phyloP scores from a whole-genome alignment of 192 early-diverging fungal species.

The Mortierella claussenii region DNA sequence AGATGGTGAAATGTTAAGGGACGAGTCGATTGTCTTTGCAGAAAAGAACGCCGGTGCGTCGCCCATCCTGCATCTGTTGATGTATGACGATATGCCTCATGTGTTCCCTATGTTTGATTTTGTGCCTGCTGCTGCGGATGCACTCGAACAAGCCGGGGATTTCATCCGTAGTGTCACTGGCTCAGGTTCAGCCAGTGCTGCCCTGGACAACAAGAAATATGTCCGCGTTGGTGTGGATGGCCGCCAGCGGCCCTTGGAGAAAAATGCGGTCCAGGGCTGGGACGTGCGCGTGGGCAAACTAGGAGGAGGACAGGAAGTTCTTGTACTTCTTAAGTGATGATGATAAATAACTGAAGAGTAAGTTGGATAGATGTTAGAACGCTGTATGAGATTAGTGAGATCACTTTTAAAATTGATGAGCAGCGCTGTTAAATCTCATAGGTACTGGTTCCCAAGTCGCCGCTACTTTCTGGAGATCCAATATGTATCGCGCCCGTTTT shows the following conservation, averaged over 20 bases:
- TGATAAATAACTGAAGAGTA: neutral
- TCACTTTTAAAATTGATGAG: no score
- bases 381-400: no score
- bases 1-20: conserved; percentile 56
- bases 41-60: conserved; percentile 38
- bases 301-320: conserved; percentile 26
- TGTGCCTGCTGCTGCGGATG: conserved; percentile 17
- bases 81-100: conserved; percentile 65
- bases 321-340: conserved; percentile 1
- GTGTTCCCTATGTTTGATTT: conserved; percentile 57
- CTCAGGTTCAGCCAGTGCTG: neutral
- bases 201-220: conserved; percentile 9
- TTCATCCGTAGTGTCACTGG: conserved; percentile 29
- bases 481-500: no score
- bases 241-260: conserved; percentile 18
- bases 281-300: conserved; percentile 34
- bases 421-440: no score
- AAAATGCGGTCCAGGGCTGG: conserved; percentile 33
- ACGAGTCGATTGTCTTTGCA: conserved; percentile 61
- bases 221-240: conserved; percentile 24
- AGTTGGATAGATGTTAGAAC: no score
- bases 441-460: no score
- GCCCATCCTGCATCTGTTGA: conserved; percentile 39
- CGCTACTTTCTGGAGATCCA: no score
- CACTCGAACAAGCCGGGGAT: conserved; percentile 20